These are phyloP conservation scores for Geotrichum histeridarum DNA, from an alignment of 1,139 yeast genomes.

Conservation along the genomic window DNA sequence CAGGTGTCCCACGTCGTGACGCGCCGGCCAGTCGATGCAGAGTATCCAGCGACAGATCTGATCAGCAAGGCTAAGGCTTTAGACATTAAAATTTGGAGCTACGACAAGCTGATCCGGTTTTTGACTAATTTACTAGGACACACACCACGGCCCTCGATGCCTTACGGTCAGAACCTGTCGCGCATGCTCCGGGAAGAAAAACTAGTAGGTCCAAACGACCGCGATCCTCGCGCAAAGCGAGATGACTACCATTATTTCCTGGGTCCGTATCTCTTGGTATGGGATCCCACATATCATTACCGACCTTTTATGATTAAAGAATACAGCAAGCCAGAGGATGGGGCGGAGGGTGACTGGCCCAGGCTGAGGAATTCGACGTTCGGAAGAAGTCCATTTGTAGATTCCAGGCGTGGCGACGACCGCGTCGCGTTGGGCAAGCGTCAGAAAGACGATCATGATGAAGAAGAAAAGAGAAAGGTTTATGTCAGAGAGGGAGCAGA, in stretches of 20 bases:
- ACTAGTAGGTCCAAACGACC: constrained; percentile 77
- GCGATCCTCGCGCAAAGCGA: constrained; percentile 79
- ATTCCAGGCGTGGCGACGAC: not conserved
- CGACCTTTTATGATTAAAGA: constrained; percentile 82
- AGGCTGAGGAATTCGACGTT: constrained; percentile 35
- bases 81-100: constrained; percentile 79
- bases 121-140: constrained; percentile 62
- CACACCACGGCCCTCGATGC: not conserved
- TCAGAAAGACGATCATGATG: constrained; percentile 11
- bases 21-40: constrained; percentile 39
- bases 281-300: constrained; percentile 71
- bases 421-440: constrained; percentile 7
- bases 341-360: constrained; percentile 52
- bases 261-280: constrained; percentile 66
- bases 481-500: not conserved
- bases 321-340: constrained; percentile 51
- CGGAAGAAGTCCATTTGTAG: constrained; percentile 63
- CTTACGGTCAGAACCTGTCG: constrained; percentile 42
- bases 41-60: constrained; percentile 53
- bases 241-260: constrained; percentile 83
- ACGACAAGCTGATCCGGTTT: constrained; percentile 78
- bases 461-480: constrained; percentile 14
- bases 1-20: constrained; percentile 3
- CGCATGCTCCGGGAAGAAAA: constrained; percentile 78
- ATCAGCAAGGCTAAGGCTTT: constrained; percentile 55